Percentiles rank a stretch among this genome's conserved stretches.
Conservation (phyloP, 306 rosid genomes). For the Clitoria ternatea region DNA sequence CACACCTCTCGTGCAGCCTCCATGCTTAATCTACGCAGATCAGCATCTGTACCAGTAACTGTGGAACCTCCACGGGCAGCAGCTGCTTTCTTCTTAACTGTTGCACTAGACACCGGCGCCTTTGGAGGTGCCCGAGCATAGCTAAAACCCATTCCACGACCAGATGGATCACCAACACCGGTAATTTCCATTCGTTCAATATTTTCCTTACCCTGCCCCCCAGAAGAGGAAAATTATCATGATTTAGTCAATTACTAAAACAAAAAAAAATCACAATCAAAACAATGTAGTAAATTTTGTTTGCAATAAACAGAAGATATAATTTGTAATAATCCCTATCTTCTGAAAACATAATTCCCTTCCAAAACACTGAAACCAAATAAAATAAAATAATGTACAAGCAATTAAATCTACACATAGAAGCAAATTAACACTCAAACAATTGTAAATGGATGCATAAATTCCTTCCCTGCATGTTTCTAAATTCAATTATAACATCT, state of each 20-base stretch:
- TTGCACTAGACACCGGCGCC: slow-evolving; percentile 76
- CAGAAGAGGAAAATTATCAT: not conserved
- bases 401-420: not conserved
- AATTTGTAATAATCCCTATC: not conserved
- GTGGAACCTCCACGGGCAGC: slow-evolving; percentile 76
- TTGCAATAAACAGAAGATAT: not conserved
- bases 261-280: not conserved
- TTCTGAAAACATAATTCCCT: not conserved
- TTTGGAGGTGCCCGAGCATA: slow-evolving; percentile 83
- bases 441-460: not conserved
- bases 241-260: slow-evolving; percentile 11
- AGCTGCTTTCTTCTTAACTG: slow-evolving; percentile 73
- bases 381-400: not conserved
- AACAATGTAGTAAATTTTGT: not conserved
- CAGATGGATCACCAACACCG: slow-evolving; percentile 98
- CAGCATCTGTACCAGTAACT: slow-evolving; percentile 99
- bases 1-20: slow-evolving; percentile 97
- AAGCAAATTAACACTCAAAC: not conserved
- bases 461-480: not conserved
- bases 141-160: slow-evolving; percentile 94
- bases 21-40: slow-evolving; percentile 98
- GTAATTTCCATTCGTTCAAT: slow-evolving; percentile 91
- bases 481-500: not conserved
- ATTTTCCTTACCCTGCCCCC: slow-evolving; percentile 79
- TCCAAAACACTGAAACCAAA: not conserved